Evolutionary conservation across 2,329 filamentous ascomycete genomes (phyloP), one percentile per base, ranked within the genome.

Genomic region (Sarocladium kiliense): DNA sequence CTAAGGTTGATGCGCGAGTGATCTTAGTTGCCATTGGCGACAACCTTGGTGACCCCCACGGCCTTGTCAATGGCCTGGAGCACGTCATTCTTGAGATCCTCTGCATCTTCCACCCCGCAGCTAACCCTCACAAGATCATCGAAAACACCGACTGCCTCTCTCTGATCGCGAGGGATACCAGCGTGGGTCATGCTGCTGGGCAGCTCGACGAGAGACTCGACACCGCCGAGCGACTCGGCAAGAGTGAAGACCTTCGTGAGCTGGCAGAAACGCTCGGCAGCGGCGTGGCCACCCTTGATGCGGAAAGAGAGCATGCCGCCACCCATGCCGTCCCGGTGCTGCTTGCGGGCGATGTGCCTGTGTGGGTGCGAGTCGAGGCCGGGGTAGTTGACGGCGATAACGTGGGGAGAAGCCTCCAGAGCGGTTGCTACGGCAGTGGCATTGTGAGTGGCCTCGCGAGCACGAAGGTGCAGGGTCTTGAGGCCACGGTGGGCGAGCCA

Each of bases 301-400:
- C 94, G 88, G 85, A 99, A 99, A 57, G 88, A 93, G 42, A 99
- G 84, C 94, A 99, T 99, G 58, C 94, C 94, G 63, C 94, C 94
- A 58, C 94, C 94, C 81, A 97, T 87, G 59, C 88, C 94, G 64
- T 95, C 82, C 62, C 94, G 89, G 77, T 99, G 94, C 77, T 99
- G 94, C 75, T 89, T 91, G 65, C 86, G 69, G 19, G 93, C 91
- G 64, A 99, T 91, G 60, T 80, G 79, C 64, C 91, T 86, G 68
- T 97, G 91, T 6, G 88, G 87, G 74, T 97, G 93, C 10, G 89
- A 93, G 60, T 87, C 80, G 5, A 97, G 81, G 26, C 94, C 94
- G 1, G 94, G 94, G 74, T 99, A 99, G 78, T 97, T 96, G 71
- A 99, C 93, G 14, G 88, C 80, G 64, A 95, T 80, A 67, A 97